Conservation (phyloP, 371 early-diverging fungal species). For the Apophysomyces elegans region DNA sequence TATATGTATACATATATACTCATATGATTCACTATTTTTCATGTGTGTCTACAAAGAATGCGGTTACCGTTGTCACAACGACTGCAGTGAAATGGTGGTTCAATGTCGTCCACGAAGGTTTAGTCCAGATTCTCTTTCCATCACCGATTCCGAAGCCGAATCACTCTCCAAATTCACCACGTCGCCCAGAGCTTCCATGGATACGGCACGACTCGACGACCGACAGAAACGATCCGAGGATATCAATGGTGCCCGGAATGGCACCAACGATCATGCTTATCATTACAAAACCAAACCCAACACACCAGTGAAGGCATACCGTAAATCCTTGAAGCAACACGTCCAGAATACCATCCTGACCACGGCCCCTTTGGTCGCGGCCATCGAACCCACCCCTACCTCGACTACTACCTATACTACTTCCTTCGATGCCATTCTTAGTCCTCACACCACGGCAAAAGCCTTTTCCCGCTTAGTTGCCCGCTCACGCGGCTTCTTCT, state of each 20-base stretch:
- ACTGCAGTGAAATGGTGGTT: slow-evolving; percentile 43
- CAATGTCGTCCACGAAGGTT: slow-evolving; percentile 41
- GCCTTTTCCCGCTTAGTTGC: slow-evolving; percentile 47
- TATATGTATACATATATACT: too few species aligned
- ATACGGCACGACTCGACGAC: slow-evolving; percentile 4
- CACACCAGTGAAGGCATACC: slow-evolving; percentile 26
- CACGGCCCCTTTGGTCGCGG: neutral
- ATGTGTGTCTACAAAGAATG: slow-evolving; percentile 26
- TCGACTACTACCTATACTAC: neutral
- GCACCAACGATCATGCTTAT: slow-evolving; percentile 16
- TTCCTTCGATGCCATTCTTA: slow-evolving; percentile 14
- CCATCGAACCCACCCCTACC: slow-evolving; percentile 4
- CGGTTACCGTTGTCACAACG: slow-evolving; percentile 41
- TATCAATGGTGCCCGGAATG: neutral
- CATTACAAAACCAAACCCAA: slow-evolving; percentile 16
- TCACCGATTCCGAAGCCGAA: slow-evolving; percentile 53
- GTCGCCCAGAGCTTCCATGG: slow-evolving; percentile 16
- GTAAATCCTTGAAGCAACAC: slow-evolving; percentile 32
- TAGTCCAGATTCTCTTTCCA: slow-evolving; percentile 44
- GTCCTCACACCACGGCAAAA: slow-evolving; percentile 47
- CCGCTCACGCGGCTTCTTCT: slow-evolving; percentile 41
- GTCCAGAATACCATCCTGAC: slow-evolving; percentile 27
- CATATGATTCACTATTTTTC: too few species aligned
- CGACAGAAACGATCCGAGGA: slow-evolving; percentile 6
- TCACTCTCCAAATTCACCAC: slow-evolving; percentile 36